Evolutionary conservation across 2,329 filamentous ascomycete genomes (phyloP).

Genomic region (Alternaria hordeiaustralica): DNA sequence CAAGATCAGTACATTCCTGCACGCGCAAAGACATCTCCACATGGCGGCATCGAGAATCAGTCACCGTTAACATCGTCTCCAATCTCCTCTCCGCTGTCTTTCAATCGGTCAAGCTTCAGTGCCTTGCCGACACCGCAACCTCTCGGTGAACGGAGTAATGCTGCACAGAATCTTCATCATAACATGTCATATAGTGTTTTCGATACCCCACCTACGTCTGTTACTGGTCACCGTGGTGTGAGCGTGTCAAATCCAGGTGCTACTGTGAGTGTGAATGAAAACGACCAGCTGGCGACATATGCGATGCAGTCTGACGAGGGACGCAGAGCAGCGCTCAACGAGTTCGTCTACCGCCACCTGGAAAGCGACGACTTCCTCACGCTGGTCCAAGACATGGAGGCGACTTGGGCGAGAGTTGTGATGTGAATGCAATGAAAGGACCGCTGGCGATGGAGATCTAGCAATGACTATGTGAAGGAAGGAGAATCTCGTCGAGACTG

Average conservation of each 20-base stretch:
- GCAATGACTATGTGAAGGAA: background rate
- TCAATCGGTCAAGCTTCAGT: slow-evolving; percentile 13
- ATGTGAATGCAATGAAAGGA: slow-evolving; percentile 22
- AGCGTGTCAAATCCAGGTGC: background rate
- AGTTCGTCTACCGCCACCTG: slow-evolving; percentile 59
- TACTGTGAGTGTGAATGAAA: background rate
- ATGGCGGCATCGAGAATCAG: slow-evolving; percentile 11
- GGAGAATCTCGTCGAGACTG: background rate
- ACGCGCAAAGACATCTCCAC: background rate
- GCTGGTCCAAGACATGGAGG: slow-evolving; percentile 59
- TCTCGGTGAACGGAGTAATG: slow-evolving; percentile 23
- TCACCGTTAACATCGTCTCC: slow-evolving; percentile 14
- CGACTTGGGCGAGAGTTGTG: slow-evolving; percentile 52
- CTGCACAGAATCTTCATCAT: slow-evolving; percentile 7
- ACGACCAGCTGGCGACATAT: slow-evolving; percentile 39
- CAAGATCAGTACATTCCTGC: slow-evolving; percentile 1
- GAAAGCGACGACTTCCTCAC: slow-evolving; percentile 58
- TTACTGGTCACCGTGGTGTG: background rate
- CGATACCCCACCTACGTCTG: slow-evolving; percentile 13
- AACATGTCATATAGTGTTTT: background rate
- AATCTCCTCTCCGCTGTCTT: slow-evolving; percentile 12
- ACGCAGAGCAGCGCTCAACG: slow-evolving; percentile 53
- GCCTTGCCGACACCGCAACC: slow-evolving; percentile 23
- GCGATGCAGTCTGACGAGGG: slow-evolving; percentile 49
- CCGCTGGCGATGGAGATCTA: background rate